Percentiles rank a stretch among this genome's conserved stretches.
These are phyloP conservation scores for Amanita pseudoporphyria DNA, from an alignment of 768 basidiomycete genomes.

Conservation along the genomic window DNA sequence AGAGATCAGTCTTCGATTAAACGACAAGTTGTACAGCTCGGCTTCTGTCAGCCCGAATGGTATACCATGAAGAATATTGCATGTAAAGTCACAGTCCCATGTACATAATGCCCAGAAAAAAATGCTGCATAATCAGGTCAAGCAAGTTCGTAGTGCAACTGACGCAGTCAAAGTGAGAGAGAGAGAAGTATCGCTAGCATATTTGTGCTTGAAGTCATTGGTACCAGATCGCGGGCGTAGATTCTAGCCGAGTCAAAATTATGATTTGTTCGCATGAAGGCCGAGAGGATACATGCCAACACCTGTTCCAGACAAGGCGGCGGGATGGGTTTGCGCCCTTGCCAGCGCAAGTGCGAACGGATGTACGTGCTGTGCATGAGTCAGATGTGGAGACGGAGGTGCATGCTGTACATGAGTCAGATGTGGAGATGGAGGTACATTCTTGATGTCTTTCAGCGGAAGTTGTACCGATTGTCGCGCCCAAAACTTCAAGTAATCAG, in stretches of 20 bases:
- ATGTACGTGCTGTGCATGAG: not conserved
- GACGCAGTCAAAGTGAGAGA: not conserved
- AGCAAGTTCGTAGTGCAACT: not conserved
- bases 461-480: not conserved
- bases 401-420: not conserved
- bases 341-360: not conserved
- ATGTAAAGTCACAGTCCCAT: conserved; percentile 1
- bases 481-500: not conserved
- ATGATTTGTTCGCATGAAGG: not conserved
- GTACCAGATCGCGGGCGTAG: not conserved
- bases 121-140: not conserved
- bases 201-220: not conserved
- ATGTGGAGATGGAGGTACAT: not conserved
- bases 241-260: not conserved
- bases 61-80: not conserved
- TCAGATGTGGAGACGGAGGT: not conserved
- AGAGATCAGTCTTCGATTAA: too few species aligned
- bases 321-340: conserved; percentile 1
- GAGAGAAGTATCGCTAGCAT: not conserved
- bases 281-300: not conserved
- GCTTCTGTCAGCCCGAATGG: not conserved
- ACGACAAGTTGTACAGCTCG: not conserved
- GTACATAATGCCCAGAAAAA: not conserved
- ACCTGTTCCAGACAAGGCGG: not conserved
- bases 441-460: not conserved